Evolutionary conservation across 202 grass and related monocot species (phyloP).

Genomic region (Panicum virgatum): DNA sequence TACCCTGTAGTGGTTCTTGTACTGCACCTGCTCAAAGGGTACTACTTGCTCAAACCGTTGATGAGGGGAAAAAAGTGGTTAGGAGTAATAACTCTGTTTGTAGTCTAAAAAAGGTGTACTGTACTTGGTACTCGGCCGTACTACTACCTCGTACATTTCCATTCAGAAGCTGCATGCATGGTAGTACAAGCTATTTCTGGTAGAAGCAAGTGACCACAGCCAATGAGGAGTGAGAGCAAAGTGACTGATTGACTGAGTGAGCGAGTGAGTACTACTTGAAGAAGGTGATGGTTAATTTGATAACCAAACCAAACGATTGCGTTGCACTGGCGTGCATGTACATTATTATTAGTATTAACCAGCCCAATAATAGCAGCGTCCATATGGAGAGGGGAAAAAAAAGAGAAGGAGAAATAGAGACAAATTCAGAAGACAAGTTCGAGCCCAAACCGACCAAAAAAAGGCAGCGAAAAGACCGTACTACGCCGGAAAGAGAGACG

Average conservation of each 20-base stretch:
- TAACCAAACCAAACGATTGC: slow-evolving; percentile 1
- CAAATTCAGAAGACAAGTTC: slow-evolving; percentile 27
- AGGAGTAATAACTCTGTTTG: background rate
- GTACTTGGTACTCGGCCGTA: background rate
- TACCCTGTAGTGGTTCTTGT: background rate
- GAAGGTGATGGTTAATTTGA: background rate
- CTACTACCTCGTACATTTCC: slow-evolving; percentile 23
- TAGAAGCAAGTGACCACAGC: background rate
- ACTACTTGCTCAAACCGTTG: slow-evolving; percentile 13
- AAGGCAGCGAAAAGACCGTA: background rate
- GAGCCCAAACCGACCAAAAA: slow-evolving; percentile 18
- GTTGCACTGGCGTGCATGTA: slow-evolving; percentile 3
- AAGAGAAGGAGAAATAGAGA: background rate
- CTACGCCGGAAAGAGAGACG: background rate
- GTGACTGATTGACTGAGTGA: too few relatives aligned
- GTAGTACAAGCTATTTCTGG: background rate
- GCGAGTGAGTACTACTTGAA: too few relatives aligned
- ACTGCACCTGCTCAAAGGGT: background rate
- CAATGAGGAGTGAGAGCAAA: background rate
- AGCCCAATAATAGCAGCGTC: background rate
- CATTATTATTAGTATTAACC: background rate
- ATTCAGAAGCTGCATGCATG: background rate
- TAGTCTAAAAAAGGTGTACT: background rate
- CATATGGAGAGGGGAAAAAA: background rate
- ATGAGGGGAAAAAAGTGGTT: background rate